Percentiles rank a stretch among this genome's conserved stretches.
Evolutionary conservation across 1,284 basidiomycete species (phyloP).

Genomic region (Phylloboletellus chloephorus): DNA sequence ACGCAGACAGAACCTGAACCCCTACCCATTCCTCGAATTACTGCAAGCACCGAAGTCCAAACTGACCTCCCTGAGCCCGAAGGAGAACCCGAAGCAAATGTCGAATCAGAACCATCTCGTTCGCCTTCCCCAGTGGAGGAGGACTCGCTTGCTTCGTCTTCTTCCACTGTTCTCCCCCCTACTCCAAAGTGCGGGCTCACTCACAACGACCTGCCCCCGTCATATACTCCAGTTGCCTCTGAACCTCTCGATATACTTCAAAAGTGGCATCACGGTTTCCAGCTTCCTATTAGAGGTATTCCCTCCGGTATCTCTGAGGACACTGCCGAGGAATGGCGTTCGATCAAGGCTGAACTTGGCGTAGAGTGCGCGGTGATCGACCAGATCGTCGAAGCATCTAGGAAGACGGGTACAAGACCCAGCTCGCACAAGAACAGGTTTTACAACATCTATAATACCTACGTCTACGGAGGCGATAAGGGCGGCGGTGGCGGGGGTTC

Average conservation of each 20-base stretch:
- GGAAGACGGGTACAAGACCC: constrained; percentile 34
- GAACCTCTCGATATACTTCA: constrained; percentile 55
- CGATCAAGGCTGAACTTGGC: constrained; percentile 71
- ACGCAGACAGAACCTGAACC: constrained; percentile 38
- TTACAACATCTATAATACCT: constrained; percentile 81
- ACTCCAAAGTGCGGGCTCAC: constrained; percentile 49
- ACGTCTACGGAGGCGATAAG: constrained; percentile 52
- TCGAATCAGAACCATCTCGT: constrained; percentile 32
- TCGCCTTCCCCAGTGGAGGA: constrained; percentile 39
- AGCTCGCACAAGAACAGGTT: constrained; percentile 45
- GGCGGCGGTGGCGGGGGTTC: constrained; percentile 14
- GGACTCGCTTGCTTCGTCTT: constrained; percentile 61
- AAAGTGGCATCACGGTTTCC: constrained; percentile 63
- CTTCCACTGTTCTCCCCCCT: constrained; percentile 61
- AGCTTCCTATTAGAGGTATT: constrained; percentile 50
- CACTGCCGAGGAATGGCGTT: constrained; percentile 62
- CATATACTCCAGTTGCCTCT: constrained; percentile 55
- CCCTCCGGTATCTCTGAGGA: constrained; percentile 56
- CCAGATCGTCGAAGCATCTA: constrained; percentile 51
- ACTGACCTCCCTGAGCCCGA: constrained; percentile 47
- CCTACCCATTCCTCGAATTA: constrained; percentile 27
- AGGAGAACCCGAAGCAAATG: constrained; percentile 22
- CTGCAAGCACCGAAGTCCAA: constrained; percentile 53
- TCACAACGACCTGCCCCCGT: constrained; percentile 57
- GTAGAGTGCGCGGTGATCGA: constrained; percentile 75